Conservation (phyloP, 495 filamentous ascomycete species). For the Daldinia loculata region DNA sequence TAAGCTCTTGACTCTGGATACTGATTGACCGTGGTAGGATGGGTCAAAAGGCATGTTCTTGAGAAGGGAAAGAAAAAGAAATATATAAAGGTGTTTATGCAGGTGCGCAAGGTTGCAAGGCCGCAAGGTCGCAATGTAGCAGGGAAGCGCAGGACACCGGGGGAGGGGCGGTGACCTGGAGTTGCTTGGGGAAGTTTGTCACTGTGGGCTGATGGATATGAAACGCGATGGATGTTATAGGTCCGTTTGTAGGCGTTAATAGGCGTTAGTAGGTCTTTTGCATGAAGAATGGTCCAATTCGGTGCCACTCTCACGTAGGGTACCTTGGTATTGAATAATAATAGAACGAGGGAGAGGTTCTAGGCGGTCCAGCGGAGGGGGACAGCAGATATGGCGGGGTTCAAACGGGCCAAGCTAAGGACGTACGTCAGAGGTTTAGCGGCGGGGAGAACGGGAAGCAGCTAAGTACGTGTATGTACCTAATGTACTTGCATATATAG, state of each 20-base stretch:
- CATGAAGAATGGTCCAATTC: conserved; percentile 19
- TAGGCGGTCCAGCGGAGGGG: conserved; percentile 34
- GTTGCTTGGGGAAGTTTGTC: conserved; percentile 12
- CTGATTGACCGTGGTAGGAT: conserved; percentile 41
- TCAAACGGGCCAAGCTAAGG: conserved; percentile 8
- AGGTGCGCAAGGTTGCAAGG: background rate
- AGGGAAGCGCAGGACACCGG: background rate
- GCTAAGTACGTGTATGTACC: background rate
- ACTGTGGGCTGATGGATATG: conserved; percentile 32
- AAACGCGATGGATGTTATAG: conserved; percentile 41
- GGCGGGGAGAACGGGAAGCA: conserved; percentile 1
- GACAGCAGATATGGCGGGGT: conserved; percentile 28
- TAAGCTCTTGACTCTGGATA: conserved; percentile 44
- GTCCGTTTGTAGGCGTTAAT: conserved; percentile 15
- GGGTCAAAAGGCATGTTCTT: conserved; percentile 42
- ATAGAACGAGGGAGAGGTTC: conserved; percentile 21
- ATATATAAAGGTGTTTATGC: conserved; percentile 3
- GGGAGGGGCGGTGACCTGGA: conserved; percentile 1
- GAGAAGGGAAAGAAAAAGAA: conserved; percentile 28
- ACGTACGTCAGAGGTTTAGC: conserved; percentile 15
- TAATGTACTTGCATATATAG: background rate
- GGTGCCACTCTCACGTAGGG: conserved; percentile 1
- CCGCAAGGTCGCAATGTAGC: background rate
- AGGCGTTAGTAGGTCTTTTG: background rate
- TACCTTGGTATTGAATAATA: conserved; percentile 22